Base-by-base conservation (phyloP, 2,329 filamentous ascomycete genomes). In the Beauveria bassiana region DNA sequence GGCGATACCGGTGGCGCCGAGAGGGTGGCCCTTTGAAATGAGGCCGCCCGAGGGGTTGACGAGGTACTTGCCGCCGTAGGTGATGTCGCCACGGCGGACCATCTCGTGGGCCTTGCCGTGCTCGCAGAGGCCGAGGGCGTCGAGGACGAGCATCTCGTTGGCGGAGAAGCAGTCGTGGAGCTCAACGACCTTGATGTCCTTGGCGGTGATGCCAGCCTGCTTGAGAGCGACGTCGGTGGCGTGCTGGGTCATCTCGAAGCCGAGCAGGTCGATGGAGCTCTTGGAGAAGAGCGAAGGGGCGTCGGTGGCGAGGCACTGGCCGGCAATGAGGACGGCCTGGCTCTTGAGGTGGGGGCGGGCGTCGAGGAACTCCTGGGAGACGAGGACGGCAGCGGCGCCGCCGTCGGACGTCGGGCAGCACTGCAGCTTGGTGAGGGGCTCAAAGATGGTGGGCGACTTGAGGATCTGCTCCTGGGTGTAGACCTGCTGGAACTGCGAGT, bases 381-480 rank as follows among this genome's bases (percentile, higher is more conserved):
- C 92, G 57, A 99, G 79, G 38, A 98, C 87, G 16, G 90, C 91
- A 1, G 95, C 92, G 1, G 92, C 93, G 52, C 88, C 90, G 54
- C 93, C 93, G 74, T 98, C 95, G 0, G 91, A 96, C 1, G 93
- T 98, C 1, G 95, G 93, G 77, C 93, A 97, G 83, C 93, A 98
- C 78, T 98, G 95, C n/a, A 98, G 86, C 77, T 97, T 98, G 62
- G 95, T 98, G 61, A 98, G 82, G 18, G 93, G 93, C 66, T 86
- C 85, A 77, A 91, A 86, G 74, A 98, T 90, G 82, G 86, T 89
- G 63, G 90, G 80, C 0, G 90, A 78, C 43, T 87, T 79, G 71
- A 91, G 75, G 72, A 98, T 81, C 75, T 98, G 87, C 38, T 96
- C 90, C 46, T 88, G 85, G 0, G 89, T 90, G 79, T 98, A 98